Evolutionary conservation across 1,284 basidiomycete genomes (phyloP).

Genomic region (Clitocybe nebularis): DNA sequence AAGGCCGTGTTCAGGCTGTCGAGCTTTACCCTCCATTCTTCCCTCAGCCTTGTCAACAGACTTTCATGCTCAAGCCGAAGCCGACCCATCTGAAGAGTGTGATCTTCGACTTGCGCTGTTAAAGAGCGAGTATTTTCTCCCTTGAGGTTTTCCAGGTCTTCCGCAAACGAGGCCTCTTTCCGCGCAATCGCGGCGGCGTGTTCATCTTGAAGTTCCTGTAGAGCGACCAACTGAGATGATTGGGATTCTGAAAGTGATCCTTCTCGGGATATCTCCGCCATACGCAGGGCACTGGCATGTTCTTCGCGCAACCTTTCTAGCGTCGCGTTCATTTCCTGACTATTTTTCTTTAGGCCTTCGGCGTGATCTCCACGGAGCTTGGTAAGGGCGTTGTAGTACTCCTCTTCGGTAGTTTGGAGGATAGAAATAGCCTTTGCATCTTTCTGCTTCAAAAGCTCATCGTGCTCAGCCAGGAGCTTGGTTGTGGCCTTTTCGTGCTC

Average conservation of each 20-base stretch:
- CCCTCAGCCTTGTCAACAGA: slow-evolving; percentile 41
- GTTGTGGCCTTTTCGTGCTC: slow-evolving; percentile 51
- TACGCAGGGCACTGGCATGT: slow-evolving; percentile 62
- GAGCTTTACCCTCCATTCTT: slow-evolving; percentile 47
- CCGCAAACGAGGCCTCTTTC: slow-evolving; percentile 59
- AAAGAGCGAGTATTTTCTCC: slow-evolving; percentile 54
- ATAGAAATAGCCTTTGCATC: slow-evolving; percentile 52
- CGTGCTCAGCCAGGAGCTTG: slow-evolving; percentile 52
- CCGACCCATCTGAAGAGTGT: slow-evolving; percentile 43
- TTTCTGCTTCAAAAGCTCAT: slow-evolving; percentile 51
- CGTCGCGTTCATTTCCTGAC: slow-evolving; percentile 52
- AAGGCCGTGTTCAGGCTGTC: slow-evolving; percentile 46
- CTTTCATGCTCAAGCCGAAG: slow-evolving; percentile 45
- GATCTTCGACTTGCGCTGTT: slow-evolving; percentile 56
- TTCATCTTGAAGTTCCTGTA: slow-evolving; percentile 65
- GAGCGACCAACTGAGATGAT: slow-evolving; percentile 53
- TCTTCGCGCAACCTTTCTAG: slow-evolving; percentile 69
- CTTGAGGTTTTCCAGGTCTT: slow-evolving; percentile 60
- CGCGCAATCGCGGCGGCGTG: slow-evolving; percentile 59
- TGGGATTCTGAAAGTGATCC: slow-evolving; percentile 70
- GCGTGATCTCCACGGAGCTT: slow-evolving; percentile 69
- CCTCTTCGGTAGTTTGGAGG: slow-evolving; percentile 68
- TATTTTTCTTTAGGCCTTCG: slow-evolving; percentile 55
- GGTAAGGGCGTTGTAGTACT: slow-evolving; percentile 74
- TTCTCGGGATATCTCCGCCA: slow-evolving; percentile 69